These are phyloP conservation scores for Drosera capensis DNA, from an alignment of 148 eudicot genomes.

Conservation along the genomic window DNA sequence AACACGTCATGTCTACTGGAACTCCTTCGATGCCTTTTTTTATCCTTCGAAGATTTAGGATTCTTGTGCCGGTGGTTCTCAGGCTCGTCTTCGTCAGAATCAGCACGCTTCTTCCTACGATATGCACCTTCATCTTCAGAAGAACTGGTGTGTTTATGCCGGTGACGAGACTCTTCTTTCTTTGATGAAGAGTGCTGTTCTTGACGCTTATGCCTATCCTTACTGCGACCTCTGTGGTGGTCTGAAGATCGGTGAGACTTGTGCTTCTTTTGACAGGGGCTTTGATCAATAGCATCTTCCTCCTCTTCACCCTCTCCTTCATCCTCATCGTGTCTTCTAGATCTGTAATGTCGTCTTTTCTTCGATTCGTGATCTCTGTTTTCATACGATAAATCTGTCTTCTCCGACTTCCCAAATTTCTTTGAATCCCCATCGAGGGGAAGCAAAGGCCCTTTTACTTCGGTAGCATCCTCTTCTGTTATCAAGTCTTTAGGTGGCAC, in stretches of 20 bases:
- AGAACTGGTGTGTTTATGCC: constrained; percentile 10
- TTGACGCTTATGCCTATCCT: constrained; percentile 33
- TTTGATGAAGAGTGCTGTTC: constrained; percentile 32
- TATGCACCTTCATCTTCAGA: constrained; percentile 9
- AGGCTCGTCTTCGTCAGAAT: constrained; percentile 8
- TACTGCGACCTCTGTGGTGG: constrained; percentile 31
- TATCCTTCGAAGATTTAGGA: too few species aligned
- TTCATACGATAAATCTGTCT: constrained; percentile 24
- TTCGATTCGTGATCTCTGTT: constrained; percentile 29
- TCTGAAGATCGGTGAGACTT: constrained; percentile 30
- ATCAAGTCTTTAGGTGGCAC: constrained; percentile 10
- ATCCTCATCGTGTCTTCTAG: constrained; percentile 20
- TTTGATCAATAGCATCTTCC: constrained; percentile 13
- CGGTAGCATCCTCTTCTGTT: constrained; percentile 17
- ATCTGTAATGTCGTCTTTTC: constrained; percentile 54
- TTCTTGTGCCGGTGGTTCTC: constrained; percentile 5
- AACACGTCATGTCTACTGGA: too few species aligned
- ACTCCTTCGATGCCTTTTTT: too few species aligned
- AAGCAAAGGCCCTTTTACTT: constrained; percentile 33
- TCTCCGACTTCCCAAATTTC: constrained; percentile 17
- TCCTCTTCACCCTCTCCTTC: constrained; percentile 12
- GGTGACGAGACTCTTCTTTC: constrained; percentile 15
- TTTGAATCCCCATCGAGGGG: constrained; percentile 18
- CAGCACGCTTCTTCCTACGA: constrained; percentile 3
- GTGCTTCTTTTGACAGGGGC: constrained; percentile 39